Evolutionary conservation across 106 monocot species (phyloP).

Genomic region (Hemerocallis citrina): DNA sequence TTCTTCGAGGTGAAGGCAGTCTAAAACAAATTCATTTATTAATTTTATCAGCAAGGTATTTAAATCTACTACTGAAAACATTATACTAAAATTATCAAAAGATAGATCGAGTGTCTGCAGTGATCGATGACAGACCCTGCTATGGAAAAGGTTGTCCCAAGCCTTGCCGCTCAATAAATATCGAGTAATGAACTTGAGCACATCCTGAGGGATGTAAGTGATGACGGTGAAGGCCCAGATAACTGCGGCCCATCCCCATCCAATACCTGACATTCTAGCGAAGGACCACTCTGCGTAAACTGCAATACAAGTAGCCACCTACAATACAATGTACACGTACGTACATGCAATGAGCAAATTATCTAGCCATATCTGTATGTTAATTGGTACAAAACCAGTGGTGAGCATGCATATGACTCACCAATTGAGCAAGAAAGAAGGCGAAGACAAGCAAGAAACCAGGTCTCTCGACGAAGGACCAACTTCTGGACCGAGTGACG

Average conservation of each 20-base stretch:
- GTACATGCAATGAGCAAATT: no score
- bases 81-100: no score
- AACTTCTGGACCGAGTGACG: constrained; percentile 36
- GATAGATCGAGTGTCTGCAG: no score
- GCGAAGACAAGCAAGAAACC: constrained; percentile 26
- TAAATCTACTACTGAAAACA: no score
- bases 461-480: constrained; percentile 39
- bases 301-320: constrained; percentile 46
- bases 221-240: constrained; percentile 28
- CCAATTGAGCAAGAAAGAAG: constrained; percentile 25
- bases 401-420: constrained; percentile 4
- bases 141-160: constrained; percentile 33
- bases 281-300: constrained; percentile 22
- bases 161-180: constrained; percentile 30
- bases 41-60: no score
- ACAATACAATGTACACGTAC: no score
- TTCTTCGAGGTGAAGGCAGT: constrained; percentile 56
- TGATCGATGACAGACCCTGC: no score
- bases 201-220: constrained; percentile 30
- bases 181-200: constrained; percentile 34
- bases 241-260: constrained; percentile 37
- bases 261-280: constrained; percentile 25
- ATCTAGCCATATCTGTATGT: no score
- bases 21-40: constrained; percentile 4
- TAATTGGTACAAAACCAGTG: not conserved